Base-by-base conservation (phyloP, 2,329 filamentous ascomycete genomes). In the Aspergillus sp. region DNA sequence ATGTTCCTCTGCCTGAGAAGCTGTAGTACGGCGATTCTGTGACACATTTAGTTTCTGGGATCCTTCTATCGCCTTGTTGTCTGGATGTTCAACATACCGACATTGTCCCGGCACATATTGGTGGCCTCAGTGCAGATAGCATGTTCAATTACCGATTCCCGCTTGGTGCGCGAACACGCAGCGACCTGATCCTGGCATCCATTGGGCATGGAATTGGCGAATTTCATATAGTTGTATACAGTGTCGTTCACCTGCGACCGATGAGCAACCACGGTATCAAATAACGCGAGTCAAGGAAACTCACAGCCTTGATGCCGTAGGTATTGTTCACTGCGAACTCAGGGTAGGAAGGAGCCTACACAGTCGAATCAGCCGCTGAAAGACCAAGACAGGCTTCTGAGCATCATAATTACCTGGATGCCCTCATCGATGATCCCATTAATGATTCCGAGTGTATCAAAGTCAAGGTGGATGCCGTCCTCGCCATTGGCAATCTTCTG, bases 111-210 rank as follows among this genome's bases (percentile, higher is more conserved):
- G 52, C 75, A 80, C 52, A 73, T 68, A 22, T 66, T 57, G 2
- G 59, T 57, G 2, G 78, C 76, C 34, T 71, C 60, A 3, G 64
- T 58, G 53, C 78, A 82, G 12, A 69, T 43, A 5, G 63, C 51
- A 29, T 57, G 52, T 33, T 61, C 62, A 14, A 74, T 58, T 14
- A 76, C 49, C 5, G 77, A 78, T 11, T 54, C 52, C 17, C 72
- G 71, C 45, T 84, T 78, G 6, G 70, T 74, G 5, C 69, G 62
- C 15, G 66, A 68, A 48, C 86, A 82, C 49, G 74, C 78, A 2
- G 75, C 74, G 30, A 84, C 74, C 57, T 84, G 78, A 40, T 78
- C 60, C 25, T 68, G 58, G 41, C 71, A 74, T 14, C 71, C 71
- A 34, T 55, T 78, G 15, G 78, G 78, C 72, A 71, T 86, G 55